A percentile compares a stretch with the other conserved stretches of the same genome.
These are phyloP conservation scores for Phytopythium delawarense DNA, from an alignment of 352 stramenopile species.

Conservation along the genomic window DNA sequence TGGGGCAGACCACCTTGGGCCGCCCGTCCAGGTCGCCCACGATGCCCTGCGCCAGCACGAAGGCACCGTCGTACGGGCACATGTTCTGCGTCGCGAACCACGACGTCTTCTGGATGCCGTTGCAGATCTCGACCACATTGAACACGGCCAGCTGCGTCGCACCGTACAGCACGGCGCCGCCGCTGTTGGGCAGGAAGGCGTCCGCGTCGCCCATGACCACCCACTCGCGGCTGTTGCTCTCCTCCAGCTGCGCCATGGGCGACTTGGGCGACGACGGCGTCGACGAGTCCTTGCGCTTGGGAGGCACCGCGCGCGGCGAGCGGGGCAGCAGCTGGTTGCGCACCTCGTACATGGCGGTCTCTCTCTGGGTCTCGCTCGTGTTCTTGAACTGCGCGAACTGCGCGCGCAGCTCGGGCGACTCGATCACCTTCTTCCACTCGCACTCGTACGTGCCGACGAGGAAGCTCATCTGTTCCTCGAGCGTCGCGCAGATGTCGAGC, in stretches of 20 bases:
- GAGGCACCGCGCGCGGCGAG: conserved; percentile 16
- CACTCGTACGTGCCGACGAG: conserved; percentile 93
- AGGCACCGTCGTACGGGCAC: conserved; percentile 90
- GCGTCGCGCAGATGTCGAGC: conserved; percentile 76
- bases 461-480: conserved; percentile 82
- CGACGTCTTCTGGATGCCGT: conserved; percentile 60
- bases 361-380: conserved; percentile 66
- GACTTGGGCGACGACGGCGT: conserved; percentile 51
- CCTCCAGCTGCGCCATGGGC: conserved; percentile 14
- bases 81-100: conserved; percentile 94
- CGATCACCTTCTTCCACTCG: conserved; percentile 92
- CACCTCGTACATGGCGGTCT: conserved; percentile 56
- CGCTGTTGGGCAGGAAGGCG: conserved; percentile 80
- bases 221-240: conserved; percentile 45
- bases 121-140: conserved; percentile 67
- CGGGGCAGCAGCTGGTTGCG: conserved; percentile 87
- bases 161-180: conserved; percentile 86
- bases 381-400: conserved; percentile 92
- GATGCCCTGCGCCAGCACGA: conserved; percentile 91
- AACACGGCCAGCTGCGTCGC: conserved; percentile 90
- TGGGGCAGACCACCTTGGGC: conserved; percentile 88
- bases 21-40: conserved; percentile 71
- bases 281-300: conserved; percentile 38
- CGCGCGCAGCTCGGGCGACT: conserved; percentile 66
- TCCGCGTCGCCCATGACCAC: conserved; percentile 63